These are phyloP conservation scores for Globisporangium paroecandrum DNA, from an alignment of 352 stramenopile genomes.

Conservation along the genomic window DNA sequence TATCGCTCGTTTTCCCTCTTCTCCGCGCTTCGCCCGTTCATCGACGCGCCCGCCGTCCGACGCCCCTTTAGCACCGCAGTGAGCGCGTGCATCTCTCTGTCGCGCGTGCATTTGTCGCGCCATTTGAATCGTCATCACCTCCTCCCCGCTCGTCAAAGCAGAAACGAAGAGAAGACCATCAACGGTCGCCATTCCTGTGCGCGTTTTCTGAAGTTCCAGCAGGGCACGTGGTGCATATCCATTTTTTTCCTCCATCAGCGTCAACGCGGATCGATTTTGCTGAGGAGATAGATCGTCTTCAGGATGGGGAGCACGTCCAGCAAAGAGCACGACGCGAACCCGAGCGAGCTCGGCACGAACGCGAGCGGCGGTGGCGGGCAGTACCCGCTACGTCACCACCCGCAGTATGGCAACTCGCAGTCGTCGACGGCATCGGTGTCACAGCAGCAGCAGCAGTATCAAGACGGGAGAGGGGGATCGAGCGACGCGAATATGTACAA, in stretches of 20 bases:
- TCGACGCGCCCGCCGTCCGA: background rate
- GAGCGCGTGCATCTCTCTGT: background rate
- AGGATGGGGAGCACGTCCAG: constrained; percentile 80
- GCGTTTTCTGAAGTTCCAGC: constrained; percentile 10
- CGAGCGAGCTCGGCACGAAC: constrained; percentile 69
- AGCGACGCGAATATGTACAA: constrained; percentile 13
- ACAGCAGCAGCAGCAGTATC: constrained; percentile 24
- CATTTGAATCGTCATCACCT: background rate
- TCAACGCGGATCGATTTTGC: background rate
- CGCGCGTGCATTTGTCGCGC: background rate
- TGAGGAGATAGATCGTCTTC: background rate
- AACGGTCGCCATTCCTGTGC: constrained; percentile 8
- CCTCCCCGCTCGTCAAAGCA: background rate
- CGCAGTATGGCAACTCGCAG: constrained; percentile 36
- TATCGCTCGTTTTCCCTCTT: background rate
- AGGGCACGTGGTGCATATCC: background rate
- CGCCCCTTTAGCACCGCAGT: background rate
- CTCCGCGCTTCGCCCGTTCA: background rate
- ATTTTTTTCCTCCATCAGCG: background rate
- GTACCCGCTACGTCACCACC: constrained; percentile 67
- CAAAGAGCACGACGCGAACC: constrained; percentile 78
- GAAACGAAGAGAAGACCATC: background rate
- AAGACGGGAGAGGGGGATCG: constrained; percentile 12
- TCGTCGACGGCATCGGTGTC: background rate
- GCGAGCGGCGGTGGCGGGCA: constrained; percentile 35